phyloP scores from a whole-genome alignment of 2,329 filamentous ascomycete species.

The Fusarium denticulatum region DNA sequence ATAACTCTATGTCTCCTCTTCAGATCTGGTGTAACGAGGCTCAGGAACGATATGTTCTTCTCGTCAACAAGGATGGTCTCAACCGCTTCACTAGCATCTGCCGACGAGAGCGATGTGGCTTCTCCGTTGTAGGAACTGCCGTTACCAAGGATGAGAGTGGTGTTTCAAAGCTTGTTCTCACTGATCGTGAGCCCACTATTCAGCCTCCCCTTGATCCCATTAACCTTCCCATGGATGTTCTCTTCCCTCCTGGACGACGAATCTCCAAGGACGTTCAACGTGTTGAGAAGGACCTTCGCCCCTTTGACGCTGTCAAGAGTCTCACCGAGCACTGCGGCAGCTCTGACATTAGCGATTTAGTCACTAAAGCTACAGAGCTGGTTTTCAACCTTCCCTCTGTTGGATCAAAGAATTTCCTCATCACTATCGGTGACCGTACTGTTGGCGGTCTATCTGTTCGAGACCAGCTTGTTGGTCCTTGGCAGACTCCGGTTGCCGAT shows the following conservation, averaged over 20 bases:
- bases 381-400: constrained; percentile 89
- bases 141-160: constrained; percentile 69
- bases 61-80: constrained; percentile 82
- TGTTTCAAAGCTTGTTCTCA: constrained; percentile 78
- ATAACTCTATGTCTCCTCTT: constrained; percentile 91
- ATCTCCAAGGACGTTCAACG: constrained; percentile 43
- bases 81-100: constrained; percentile 78
- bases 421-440: constrained; percentile 93
- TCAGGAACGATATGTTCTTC: constrained; percentile 94
- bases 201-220: constrained; percentile 76
- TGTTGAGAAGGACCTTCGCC: constrained; percentile 64
- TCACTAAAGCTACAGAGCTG: constrained; percentile 74
- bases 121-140: constrained; percentile 88
- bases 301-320: constrained; percentile 75
- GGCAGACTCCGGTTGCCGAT: constrained; percentile 94
- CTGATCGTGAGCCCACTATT: constrained; percentile 79
- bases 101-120: constrained; percentile 87
- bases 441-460: constrained; percentile 89
- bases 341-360: constrained; percentile 50
- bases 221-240: constrained; percentile 85
- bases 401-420: constrained; percentile 96
- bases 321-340: constrained; percentile 72
- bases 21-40: constrained; percentile 97
- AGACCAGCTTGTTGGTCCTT: constrained; percentile 96
- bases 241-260: constrained; percentile 76